Percentiles rank a stretch among this genome's conserved stretches.
These are phyloP conservation scores for Neocatenulostroma microsporum DNA, from an alignment of 2,329 filamentous ascomycete genomes.

Conservation along the genomic window DNA sequence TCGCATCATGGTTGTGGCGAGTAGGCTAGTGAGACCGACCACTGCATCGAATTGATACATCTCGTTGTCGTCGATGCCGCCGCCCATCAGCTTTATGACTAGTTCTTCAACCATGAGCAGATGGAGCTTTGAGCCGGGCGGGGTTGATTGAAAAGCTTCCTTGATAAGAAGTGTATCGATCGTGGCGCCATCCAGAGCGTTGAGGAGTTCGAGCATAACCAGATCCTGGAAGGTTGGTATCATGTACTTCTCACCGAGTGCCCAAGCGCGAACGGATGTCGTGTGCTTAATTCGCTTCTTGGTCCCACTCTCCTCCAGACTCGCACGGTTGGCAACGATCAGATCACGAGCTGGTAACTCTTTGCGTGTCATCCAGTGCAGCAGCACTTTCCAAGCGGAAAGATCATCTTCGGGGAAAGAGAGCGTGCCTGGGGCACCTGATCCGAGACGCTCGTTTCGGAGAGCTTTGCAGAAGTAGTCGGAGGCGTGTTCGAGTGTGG, in stretches of 20 bases:
- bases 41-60: too few species aligned
- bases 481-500: not conserved
- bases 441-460: not conserved
- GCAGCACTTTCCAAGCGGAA: conserved; percentile 3
- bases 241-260: not conserved
- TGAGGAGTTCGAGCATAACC: not conserved
- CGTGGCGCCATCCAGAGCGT: not conserved
- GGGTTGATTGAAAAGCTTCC: not conserved
- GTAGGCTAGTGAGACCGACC: too few species aligned
- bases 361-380: conserved; percentile 7
- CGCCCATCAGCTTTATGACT: too few species aligned
- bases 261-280: not conserved
- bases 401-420: not conserved
- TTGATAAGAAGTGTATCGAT: not conserved
- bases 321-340: not conserved
- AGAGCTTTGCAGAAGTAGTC: not conserved
- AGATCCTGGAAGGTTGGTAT: not conserved
- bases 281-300: not conserved
- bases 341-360: not conserved
- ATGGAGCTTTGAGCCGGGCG: not conserved
- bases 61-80: too few species aligned
- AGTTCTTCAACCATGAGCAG: not conserved
- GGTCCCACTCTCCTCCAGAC: too few species aligned
- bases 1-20: too few species aligned
- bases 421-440: not conserved